These are phyloP conservation scores for Microcos paniculata DNA, from an alignment of 345 rosid genomes.

Conservation along the genomic window DNA sequence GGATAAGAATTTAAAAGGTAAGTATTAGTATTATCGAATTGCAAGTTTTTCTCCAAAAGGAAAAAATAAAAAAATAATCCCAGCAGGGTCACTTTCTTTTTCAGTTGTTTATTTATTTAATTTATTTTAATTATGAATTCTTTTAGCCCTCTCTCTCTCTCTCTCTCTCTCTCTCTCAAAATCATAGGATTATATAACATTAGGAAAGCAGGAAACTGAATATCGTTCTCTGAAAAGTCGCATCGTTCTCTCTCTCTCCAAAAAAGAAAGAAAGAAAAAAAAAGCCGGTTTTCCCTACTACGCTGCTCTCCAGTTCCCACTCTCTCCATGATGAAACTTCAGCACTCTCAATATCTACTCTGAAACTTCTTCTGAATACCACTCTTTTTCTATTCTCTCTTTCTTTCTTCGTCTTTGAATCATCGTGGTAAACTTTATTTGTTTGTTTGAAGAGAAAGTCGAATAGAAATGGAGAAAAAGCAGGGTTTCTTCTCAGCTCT, in stretches of 20 bases:
- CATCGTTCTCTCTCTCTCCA: background rate
- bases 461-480: slow-evolving; percentile 68
- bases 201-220: background rate
- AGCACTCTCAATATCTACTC: background rate
- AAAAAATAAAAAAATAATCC: background rate
- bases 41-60: too few relatives aligned
- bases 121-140: background rate
- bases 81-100: background rate
- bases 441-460: background rate
- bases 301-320: background rate
- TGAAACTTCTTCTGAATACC: background rate
- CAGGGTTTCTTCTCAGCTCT: slow-evolving; percentile 88
- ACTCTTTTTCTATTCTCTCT: background rate
- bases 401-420: background rate
- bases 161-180: slow-evolving; percentile 14
- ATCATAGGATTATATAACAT: background rate
- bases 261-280: background rate
- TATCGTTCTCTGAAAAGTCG: background rate
- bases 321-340: slow-evolving; percentile 7
- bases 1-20: background rate
- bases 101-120: background rate
- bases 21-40: too few relatives aligned
- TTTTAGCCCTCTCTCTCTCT: background rate
- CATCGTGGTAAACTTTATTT: background rate
- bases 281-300: background rate